These are phyloP conservation scores for Ziziphus jujuba DNA, from an alignment of 306 rosid genomes.

Conservation along the genomic window DNA sequence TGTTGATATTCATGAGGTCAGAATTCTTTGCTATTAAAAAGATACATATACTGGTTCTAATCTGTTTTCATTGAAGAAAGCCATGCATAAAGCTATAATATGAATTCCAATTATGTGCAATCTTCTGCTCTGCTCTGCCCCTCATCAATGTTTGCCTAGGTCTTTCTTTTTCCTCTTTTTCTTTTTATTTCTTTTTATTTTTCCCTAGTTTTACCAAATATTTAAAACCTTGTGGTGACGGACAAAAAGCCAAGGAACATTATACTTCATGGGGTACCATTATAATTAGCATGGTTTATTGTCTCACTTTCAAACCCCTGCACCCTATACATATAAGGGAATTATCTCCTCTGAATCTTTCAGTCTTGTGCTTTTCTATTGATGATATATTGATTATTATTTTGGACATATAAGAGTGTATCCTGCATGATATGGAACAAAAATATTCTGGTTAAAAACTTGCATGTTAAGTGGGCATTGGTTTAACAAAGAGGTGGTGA, in stretches of 20 bases:
- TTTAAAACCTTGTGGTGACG: neutral
- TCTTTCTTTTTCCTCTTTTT: neutral
- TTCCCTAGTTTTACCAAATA: constrained; percentile 4
- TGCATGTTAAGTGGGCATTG: neutral
- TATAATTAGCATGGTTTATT: neutral
- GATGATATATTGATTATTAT: neutral
- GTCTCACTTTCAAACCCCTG: neutral
- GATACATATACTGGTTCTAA: constrained; percentile 15
- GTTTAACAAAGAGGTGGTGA: constrained; percentile 16
- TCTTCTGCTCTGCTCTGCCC: neutral
- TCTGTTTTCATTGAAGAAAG: constrained; percentile 7
- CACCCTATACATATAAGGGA: neutral
- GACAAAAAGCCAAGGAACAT: neutral
- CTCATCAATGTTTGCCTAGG: neutral
- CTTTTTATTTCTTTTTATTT: neutral
- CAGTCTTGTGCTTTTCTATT: neutral
- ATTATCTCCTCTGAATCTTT: neutral
- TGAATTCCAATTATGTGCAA: neutral
- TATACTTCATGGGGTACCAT: neutral
- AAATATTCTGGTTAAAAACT: neutral
- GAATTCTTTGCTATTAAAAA: constrained; percentile 27
- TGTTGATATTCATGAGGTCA: constrained; percentile 66
- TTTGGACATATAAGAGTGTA: neutral
- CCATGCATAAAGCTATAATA: constrained; percentile 1
- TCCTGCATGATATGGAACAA: neutral